These are phyloP conservation scores for Friedmanniomyces simplex DNA, from an alignment of 495 filamentous ascomycete genomes.

Conservation along the genomic window DNA sequence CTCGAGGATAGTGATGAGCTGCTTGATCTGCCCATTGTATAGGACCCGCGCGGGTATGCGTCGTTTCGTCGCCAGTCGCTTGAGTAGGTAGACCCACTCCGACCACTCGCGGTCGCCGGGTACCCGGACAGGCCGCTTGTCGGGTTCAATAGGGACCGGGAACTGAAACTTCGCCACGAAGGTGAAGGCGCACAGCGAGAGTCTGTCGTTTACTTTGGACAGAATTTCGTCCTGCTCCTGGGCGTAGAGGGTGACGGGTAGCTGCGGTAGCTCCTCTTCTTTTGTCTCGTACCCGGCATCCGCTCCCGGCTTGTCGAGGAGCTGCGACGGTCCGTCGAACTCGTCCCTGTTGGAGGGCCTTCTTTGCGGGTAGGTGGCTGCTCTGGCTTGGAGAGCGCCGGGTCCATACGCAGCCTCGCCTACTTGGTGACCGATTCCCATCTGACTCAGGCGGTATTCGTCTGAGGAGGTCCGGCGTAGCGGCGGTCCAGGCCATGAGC, in stretches of 20 bases:
- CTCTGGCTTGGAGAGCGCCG: not conserved
- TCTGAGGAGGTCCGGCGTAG: slow-evolving; percentile 13
- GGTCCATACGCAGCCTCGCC: slow-evolving; percentile 1
- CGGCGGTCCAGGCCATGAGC: slow-evolving; percentile 1
- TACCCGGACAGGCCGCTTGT: slow-evolving; percentile 68
- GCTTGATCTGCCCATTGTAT: slow-evolving; percentile 70
- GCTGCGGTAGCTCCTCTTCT: slow-evolving; percentile 67
- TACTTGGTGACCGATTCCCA: slow-evolving; percentile 2
- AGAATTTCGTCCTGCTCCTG: slow-evolving; percentile 77
- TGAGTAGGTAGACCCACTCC: slow-evolving; percentile 83
- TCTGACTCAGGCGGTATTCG: not conserved
- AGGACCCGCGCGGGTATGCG: slow-evolving; percentile 72
- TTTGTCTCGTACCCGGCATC: slow-evolving; percentile 57
- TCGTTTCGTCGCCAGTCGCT: slow-evolving; percentile 73
- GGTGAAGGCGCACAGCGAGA: slow-evolving; percentile 78
- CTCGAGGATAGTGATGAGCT: slow-evolving; percentile 24
- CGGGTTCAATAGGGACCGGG: slow-evolving; percentile 67
- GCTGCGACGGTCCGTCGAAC: slow-evolving; percentile 77
- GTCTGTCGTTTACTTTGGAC: slow-evolving; percentile 65
- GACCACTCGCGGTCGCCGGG: slow-evolving; percentile 82
- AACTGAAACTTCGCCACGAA: slow-evolving; percentile 86
- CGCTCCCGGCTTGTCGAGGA: slow-evolving; percentile 52
- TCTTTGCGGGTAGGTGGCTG: slow-evolving; percentile 41
- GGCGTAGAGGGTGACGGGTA: slow-evolving; percentile 70
- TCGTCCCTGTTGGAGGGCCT: slow-evolving; percentile 75